phyloP scores from a whole-genome alignment of 2,329 filamentous ascomycete species.

The Pseudocercospora crystallina region DNA sequence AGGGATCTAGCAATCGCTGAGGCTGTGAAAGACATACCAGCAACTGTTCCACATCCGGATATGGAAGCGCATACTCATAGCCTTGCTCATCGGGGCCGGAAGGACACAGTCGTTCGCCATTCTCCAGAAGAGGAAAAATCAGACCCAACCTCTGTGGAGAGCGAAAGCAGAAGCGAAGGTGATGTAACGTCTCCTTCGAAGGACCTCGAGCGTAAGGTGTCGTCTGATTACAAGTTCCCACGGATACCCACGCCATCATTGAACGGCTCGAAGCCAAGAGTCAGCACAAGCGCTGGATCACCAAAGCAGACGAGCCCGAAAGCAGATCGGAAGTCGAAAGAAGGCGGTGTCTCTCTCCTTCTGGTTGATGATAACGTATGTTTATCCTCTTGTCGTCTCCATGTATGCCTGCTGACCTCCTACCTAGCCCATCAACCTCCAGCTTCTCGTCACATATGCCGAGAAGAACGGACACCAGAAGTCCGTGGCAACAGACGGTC shows the following conservation, averaged over 20 bases:
- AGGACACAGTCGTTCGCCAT: constrained; percentile 8
- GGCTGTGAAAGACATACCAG: constrained; percentile 14
- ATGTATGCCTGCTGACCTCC: not conserved
- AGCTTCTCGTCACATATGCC: constrained; percentile 33
- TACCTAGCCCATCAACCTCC: constrained; percentile 32
- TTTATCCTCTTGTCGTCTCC: not conserved
- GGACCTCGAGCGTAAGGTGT: constrained; percentile 15
- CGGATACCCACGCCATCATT: constrained; percentile 22
- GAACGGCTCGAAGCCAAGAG: constrained; percentile 16
- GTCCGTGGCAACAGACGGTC: constrained; percentile 49
- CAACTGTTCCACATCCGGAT: constrained; percentile 13
- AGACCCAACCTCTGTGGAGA: too few relatives aligned
- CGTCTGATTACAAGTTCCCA: constrained; percentile 23
- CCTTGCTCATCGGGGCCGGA: constrained; percentile 10
- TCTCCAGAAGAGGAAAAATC: not conserved
- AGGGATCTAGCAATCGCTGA: constrained; percentile 10
- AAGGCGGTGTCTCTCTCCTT: constrained; percentile 27
- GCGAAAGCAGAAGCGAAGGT: too few relatives aligned
- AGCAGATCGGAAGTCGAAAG: constrained; percentile 8
- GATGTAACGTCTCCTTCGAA: too few relatives aligned
- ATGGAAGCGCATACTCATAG: not conserved
- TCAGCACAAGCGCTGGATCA: constrained; percentile 6
- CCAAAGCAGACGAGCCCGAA: constrained; percentile 9
- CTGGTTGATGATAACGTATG: constrained; percentile 37
- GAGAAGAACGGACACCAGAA: constrained; percentile 40